Evolutionary conservation across 164 flowering plant species (phyloP).

Genomic region (Macadamia integrifolia): DNA sequence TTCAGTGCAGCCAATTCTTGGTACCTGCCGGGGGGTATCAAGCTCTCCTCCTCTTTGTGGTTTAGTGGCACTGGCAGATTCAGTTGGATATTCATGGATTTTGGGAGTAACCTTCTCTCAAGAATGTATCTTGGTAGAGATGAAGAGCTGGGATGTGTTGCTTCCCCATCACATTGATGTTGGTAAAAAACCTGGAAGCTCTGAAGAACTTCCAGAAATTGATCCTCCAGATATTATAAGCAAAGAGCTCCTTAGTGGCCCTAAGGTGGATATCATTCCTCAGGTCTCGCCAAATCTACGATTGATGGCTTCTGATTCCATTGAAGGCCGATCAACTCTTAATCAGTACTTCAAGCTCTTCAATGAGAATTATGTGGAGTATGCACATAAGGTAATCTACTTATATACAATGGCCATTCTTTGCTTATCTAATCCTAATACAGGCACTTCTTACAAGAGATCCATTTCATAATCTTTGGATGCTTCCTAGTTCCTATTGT

Average conservation of each 20-base stretch:
- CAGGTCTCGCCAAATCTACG: conserved; percentile 56
- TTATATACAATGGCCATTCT: neutral
- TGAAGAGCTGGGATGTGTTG: conserved; percentile 60
- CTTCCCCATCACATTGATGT: conserved; percentile 42
- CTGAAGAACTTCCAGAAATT: conserved; percentile 28
- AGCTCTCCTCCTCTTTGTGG: conserved; percentile 53
- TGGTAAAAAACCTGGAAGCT: conserved; percentile 19
- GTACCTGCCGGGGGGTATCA: conserved; percentile 47
- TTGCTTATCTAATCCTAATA: neutral
- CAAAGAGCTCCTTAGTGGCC: conserved; percentile 81
- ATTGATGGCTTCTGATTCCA: conserved; percentile 76
- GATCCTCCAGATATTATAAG: conserved; percentile 64
- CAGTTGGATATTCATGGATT: conserved; percentile 89
- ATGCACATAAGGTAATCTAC: conserved; percentile 82
- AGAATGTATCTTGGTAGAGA: conserved; percentile 75
- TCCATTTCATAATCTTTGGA: too few relatives aligned
- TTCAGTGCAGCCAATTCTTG: conserved; percentile 71
- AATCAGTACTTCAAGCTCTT: conserved; percentile 86
- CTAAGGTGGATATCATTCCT: conserved; percentile 57
- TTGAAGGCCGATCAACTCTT: conserved; percentile 86
- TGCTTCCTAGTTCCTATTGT: too few relatives aligned
- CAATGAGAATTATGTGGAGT: conserved; percentile 92
- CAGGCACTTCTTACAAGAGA: neutral
- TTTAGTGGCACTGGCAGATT: conserved; percentile 64
- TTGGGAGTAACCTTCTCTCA: conserved; percentile 50